Evolutionary conservation across 2,329 filamentous ascomycete species (phyloP), one percentile per base, ranked within the genome.

Genomic region (Penicillium sp.): DNA sequence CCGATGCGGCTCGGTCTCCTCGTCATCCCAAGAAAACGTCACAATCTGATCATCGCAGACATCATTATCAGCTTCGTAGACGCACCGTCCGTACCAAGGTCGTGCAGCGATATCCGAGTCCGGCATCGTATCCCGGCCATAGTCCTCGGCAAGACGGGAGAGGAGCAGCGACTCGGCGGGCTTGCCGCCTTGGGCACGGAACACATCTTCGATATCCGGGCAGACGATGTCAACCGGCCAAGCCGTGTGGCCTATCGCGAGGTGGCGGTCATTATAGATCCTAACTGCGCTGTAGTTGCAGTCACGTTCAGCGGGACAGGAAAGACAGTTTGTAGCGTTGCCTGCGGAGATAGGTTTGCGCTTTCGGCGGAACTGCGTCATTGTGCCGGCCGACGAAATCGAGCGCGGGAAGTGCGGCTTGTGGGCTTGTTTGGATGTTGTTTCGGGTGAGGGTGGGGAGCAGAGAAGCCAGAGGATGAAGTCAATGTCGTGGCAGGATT

Each of bases 401-500:
- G 81, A 84, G 6, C 84, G 81, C 0, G 93, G 93, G 0, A 93
- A 79, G 72, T 97, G 92, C 0, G 88, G 82, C 14, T 72, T 6
- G 71, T 60, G 29, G 67, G 66, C 45, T 24, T 63, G 13, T 8
- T 73, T 73, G 1, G 74, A 32, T 4, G 58, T 58, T 2, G 37
- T 53, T 39, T 62, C 56, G 2, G 60, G 50, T 66, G 78, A 68
- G 0, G 82, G 73, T 0, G 90, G 89, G 1, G 89, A 90, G 69
- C 88, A 93, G 11, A 97, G 81, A 45, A 97, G 78, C 94, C 94
- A 99, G 16, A 97, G 79, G 5, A 97, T 77, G 55, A 97, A 85
- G 69, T 99, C 94, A 48, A 99, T 89, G 66, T 99, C 94, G 68
- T 99, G 94, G 65, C 94, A 97, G 57, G 90, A 95, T 75, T 97